Conservation (phyloP, 2,329 filamentous ascomycete genomes). For the Myriosclerotinia scirpicola region DNA sequence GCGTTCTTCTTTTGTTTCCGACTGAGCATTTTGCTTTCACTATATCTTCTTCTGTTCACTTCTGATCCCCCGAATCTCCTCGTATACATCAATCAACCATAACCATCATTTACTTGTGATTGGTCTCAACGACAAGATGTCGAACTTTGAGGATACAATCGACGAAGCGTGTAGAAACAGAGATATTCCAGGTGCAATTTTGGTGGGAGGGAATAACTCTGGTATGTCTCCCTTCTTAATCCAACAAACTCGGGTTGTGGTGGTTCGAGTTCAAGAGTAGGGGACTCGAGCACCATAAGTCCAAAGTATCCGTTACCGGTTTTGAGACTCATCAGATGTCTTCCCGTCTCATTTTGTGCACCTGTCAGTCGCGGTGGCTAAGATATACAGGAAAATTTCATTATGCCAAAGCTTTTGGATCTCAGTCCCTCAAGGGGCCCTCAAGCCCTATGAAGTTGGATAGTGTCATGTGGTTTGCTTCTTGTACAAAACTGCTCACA, state of each 20-base stretch:
- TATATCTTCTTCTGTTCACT: background rate
- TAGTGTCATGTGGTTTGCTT: slow-evolving; percentile 60
- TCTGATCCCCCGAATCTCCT: background rate
- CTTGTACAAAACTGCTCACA: slow-evolving; percentile 56
- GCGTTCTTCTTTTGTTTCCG: background rate
- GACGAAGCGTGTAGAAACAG: slow-evolving; percentile 27
- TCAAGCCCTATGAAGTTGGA: slow-evolving; percentile 60
- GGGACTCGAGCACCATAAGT: background rate
- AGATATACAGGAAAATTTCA: slow-evolving; percentile 40
- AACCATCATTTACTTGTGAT: background rate
- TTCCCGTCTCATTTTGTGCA: background rate
- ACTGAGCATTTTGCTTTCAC: background rate
- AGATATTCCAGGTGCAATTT: slow-evolving; percentile 31
- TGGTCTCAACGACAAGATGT: slow-evolving; percentile 23
- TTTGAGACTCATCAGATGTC: background rate
- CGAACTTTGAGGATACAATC: slow-evolving; percentile 30
- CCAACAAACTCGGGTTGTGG: no score
- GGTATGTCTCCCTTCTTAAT: slow-evolving; percentile 26
- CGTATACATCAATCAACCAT: background rate
- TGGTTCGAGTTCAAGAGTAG: background rate
- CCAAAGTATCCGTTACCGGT: background rate
- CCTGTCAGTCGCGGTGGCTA: background rate
- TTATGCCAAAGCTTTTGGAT: slow-evolving; percentile 43
- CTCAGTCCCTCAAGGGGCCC: slow-evolving; percentile 49
- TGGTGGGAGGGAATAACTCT: slow-evolving; percentile 28